Evolutionary conservation across 805 yeast genomes (phyloP), one percentile per base, ranked within the genome.

Genomic region (Schwanniomyces vanrijiae): DNA sequence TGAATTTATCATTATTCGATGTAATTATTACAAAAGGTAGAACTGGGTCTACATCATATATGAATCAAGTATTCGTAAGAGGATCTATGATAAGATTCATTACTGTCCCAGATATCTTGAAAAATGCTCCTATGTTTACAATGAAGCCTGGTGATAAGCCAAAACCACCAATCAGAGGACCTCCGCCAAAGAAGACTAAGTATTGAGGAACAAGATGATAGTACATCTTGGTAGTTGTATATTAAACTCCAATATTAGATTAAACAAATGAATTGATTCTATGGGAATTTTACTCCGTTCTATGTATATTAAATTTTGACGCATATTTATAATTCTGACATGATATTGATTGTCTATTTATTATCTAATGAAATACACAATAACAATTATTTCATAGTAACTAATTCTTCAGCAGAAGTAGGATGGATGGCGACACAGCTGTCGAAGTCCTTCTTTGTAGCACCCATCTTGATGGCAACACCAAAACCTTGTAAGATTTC

Each of bases 401-500:
- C 99, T 43, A 94, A 71, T 73, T 94, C 99, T 75, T 94, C 99
- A 37, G 99, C 99, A 55, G 95, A 83, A 1, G 99, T 94, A 53
- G 99, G 99, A 66, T 94, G 99, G 64, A 94, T 94, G 31, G 99
- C 99, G 38, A 94, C 98, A 74, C 95, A 88, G 66, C 75, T 83
- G 71, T 94, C 99, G 55, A 94, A 94, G 67, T 94, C 97, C 40
- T 81, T 82, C 76, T 94, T 94, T 31, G 99, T 94, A 37, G 99
- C 99, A 28, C 99, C 99, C 99, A 94, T 94, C 74, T 91, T 91
- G 54, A 94, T 75, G 43, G 99, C 99, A 45, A 91, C 99, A 49
- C 98, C 99, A 61, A 94, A 94, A 33, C 99, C 99, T 77, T 94
- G 99, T 59, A 94, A 78, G 49, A 94, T 91, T 70, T 94, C 99